Percentiles rank a stretch among this genome's conserved stretches.
Conservation (phyloP, 257 asterid genomes). For the Forsythia viridissima region DNA sequence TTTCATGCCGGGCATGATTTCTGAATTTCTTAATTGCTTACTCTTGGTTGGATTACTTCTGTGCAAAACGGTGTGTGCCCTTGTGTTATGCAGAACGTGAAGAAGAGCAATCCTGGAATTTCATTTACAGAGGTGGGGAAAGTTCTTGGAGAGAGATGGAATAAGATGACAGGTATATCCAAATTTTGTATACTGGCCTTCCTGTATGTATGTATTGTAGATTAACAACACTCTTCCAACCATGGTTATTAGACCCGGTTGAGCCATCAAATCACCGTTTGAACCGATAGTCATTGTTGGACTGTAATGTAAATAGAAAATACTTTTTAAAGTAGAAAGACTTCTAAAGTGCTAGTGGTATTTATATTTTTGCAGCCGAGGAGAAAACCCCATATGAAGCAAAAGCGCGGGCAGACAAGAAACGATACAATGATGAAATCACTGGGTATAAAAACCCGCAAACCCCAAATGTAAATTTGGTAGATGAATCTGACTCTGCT, state of each 20-base stretch:
- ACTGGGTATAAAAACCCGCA: slow-evolving; percentile 69
- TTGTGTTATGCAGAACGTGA: slow-evolving; percentile 54
- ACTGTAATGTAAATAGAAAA: too few species aligned
- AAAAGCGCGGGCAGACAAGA: slow-evolving; percentile 82
- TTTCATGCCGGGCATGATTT: neutral
- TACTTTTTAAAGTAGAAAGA: neutral
- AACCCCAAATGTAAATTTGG: slow-evolving; percentile 39
- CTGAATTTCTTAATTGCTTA: neutral
- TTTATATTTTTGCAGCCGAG: slow-evolving; percentile 52
- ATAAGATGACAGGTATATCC: slow-evolving; percentile 73
- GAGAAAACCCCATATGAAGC: slow-evolving; percentile 85
- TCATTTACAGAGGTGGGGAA: slow-evolving; percentile 69
- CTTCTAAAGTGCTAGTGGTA: neutral
- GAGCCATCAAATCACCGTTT: neutral
- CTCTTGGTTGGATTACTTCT: neutral
- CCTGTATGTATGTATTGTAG: neutral
- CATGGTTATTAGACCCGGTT: neutral
- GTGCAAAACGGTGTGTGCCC: neutral
- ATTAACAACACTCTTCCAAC: neutral
- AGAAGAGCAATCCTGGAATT: slow-evolving; percentile 77
- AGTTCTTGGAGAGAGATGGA: slow-evolving; percentile 87
- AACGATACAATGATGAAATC: slow-evolving; percentile 66
- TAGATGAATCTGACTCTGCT: slow-evolving; percentile 57
- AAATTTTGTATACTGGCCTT: neutral
- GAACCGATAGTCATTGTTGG: neutral